A percentile compares a stretch with the other conserved stretches of the same genome.
Evolutionary conservation across 2,329 filamentous ascomycete genomes (phyloP).

Genomic region (Catunica adiposa): DNA sequence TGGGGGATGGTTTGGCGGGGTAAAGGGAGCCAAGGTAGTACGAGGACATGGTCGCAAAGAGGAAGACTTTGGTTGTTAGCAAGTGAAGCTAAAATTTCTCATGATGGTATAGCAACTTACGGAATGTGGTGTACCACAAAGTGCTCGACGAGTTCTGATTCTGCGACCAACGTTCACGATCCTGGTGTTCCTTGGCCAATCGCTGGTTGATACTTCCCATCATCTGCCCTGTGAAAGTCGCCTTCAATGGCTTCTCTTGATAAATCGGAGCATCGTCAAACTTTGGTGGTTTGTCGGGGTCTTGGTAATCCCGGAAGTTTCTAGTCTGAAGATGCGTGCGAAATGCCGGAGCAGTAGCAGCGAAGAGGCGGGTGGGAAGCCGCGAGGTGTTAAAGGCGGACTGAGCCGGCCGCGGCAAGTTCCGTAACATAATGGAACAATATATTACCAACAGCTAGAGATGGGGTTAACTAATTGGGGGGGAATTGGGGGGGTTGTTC

Average conservation of each 20-base stretch:
- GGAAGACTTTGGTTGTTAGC: conserved; percentile 27
- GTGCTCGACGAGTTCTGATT: conserved; percentile 24
- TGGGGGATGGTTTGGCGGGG: conserved; percentile 32
- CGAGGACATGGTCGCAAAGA: conserved; percentile 33
- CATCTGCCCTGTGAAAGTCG: conserved; percentile 39
- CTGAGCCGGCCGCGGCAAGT: background rate
- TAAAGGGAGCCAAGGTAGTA: conserved; percentile 44
- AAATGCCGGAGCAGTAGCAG: background rate
- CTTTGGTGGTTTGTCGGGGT: conserved; percentile 1
- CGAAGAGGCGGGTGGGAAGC: background rate
- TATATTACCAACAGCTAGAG: background rate
- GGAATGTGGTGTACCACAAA: conserved; percentile 37
- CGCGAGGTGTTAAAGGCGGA: background rate
- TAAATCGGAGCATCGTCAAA: background rate
- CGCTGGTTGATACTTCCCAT: conserved; percentile 41
- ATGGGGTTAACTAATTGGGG: background rate
- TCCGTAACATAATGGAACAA: background rate
- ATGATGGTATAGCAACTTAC: conserved; percentile 23
- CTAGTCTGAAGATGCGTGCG: background rate
- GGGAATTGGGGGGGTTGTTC: no score
- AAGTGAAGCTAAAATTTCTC: background rate
- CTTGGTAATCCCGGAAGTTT: background rate
- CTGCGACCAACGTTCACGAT: conserved; percentile 33
- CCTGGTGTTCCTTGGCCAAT: conserved; percentile 36
- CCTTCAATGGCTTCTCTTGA: background rate